Evolutionary conservation across 2,329 filamentous ascomycete genomes (phyloP).

Genomic region (Incumbomyces delicatus): DNA sequence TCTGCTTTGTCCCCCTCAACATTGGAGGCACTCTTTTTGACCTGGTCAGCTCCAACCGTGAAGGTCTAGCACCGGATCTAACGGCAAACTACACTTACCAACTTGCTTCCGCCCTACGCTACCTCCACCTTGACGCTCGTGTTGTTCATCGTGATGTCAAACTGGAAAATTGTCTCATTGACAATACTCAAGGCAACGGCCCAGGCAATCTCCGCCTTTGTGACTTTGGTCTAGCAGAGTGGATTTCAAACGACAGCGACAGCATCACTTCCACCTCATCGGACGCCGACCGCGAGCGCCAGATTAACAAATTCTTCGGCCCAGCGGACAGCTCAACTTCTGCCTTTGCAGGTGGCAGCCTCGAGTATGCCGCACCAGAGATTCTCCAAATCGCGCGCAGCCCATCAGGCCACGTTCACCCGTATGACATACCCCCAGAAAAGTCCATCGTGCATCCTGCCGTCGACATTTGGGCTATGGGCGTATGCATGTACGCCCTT

Average conservation of each 20-base stretch:
- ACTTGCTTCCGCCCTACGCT: slow-evolving; percentile 54
- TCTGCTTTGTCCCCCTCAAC: slow-evolving; percentile 56
- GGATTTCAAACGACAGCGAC: slow-evolving; percentile 47
- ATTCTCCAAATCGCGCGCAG: slow-evolving; percentile 27
- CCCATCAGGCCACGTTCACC: neutral
- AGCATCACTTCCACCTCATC: slow-evolving; percentile 32
- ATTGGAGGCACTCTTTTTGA: slow-evolving; percentile 57
- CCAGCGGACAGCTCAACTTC: slow-evolving; percentile 48
- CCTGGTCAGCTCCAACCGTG: slow-evolving; percentile 46
- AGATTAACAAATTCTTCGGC: slow-evolving; percentile 42
- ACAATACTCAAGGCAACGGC: slow-evolving; percentile 36
- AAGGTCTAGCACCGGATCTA: slow-evolving; percentile 41
- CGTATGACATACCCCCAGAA: slow-evolving; percentile 1
- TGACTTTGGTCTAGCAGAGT: slow-evolving; percentile 62
- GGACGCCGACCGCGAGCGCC: slow-evolving; percentile 37
- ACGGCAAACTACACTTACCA: slow-evolving; percentile 54
- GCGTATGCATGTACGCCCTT: slow-evolving; percentile 52
- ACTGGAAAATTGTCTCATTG: slow-evolving; percentile 57
- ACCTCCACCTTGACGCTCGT: slow-evolving; percentile 57
- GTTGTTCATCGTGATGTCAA: slow-evolving; percentile 61
- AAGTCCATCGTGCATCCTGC: slow-evolving; percentile 36
- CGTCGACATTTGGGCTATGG: slow-evolving; percentile 59
- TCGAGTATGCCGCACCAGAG: slow-evolving; percentile 45
- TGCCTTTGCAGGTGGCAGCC: slow-evolving; percentile 45
- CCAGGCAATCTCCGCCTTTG: slow-evolving; percentile 52